phyloP scores from a whole-genome alignment of 2,329 filamentous ascomycete species.

The Hirsutella rhossiliensis region DNA sequence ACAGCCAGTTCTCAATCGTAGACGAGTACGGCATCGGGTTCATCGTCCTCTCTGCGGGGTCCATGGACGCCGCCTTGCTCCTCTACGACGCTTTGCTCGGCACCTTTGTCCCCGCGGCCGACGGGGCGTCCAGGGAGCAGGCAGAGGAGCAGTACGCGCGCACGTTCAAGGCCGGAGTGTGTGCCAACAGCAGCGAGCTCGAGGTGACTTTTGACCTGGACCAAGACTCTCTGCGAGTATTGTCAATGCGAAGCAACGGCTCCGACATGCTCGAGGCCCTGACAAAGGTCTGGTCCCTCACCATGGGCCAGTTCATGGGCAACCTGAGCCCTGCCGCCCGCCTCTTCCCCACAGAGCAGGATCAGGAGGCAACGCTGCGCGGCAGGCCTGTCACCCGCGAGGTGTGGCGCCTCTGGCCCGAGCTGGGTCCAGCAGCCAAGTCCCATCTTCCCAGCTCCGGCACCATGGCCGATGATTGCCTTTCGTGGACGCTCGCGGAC shows the following conservation, averaged over 20 bases:
- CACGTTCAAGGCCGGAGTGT: slow-evolving; percentile 3
- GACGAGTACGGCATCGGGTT: too few relatives aligned
- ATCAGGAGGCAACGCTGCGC: slow-evolving; percentile 2
- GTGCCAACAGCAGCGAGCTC: neutral
- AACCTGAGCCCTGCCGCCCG: slow-evolving; percentile 8
- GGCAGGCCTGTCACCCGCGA: slow-evolving; percentile 8
- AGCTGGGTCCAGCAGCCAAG: slow-evolving; percentile 1
- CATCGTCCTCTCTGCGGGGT: too few relatives aligned
- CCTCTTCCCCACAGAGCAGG: slow-evolving; percentile 13
- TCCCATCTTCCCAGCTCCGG: slow-evolving; percentile 16
- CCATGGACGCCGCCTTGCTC: too few relatives aligned
- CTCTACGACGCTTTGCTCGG: too few relatives aligned
- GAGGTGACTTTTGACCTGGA: slow-evolving; percentile 11
- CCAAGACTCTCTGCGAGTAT: slow-evolving; percentile 9
- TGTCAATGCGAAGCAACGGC: slow-evolving; percentile 5
- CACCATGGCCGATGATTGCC: slow-evolving; percentile 12
- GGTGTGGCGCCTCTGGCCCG: slow-evolving; percentile 17
- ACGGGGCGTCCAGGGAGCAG: too few relatives aligned
- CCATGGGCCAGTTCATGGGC: slow-evolving; percentile 12
- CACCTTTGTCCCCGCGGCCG: too few relatives aligned
- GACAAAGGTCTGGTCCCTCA: slow-evolving; percentile 9
- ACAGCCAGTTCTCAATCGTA: too few relatives aligned
- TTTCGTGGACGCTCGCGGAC: slow-evolving; percentile 19
- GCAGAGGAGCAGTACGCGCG: too few relatives aligned
- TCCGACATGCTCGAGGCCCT: slow-evolving; percentile 10